Conservation (phyloP, 768 basidiomycete species). For the Tulasnella sp. region DNA sequence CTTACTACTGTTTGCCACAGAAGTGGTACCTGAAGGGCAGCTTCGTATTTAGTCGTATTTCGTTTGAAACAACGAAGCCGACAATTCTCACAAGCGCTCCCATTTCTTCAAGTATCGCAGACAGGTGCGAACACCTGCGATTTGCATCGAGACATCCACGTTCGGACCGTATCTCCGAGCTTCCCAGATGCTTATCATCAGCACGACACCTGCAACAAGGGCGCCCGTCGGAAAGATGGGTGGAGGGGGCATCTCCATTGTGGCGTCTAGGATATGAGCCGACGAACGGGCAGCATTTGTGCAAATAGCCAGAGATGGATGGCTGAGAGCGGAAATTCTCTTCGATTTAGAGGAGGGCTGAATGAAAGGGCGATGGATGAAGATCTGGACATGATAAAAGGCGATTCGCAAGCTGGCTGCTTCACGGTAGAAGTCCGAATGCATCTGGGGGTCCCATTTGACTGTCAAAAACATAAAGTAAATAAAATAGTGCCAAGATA, state of each 20-base stretch:
- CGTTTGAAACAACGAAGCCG: no score
- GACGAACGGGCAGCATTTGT: constrained; percentile 50
- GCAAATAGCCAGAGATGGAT: constrained; percentile 48
- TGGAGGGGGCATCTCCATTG: constrained; percentile 36
- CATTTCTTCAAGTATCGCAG: constrained; percentile 2
- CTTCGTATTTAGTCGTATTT: no score
- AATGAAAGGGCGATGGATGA: constrained; percentile 14
- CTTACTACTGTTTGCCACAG: no score
- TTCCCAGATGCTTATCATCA: constrained; percentile 51
- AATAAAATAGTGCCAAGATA: background rate
- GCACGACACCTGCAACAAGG: constrained; percentile 40
- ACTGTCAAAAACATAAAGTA: background rate
- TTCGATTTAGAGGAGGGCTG: background rate
- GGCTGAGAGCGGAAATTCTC: constrained; percentile 23
- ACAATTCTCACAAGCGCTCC: no score
- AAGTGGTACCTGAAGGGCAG: no score
- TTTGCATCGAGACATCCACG: background rate
- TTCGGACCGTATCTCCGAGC: constrained; percentile 27
- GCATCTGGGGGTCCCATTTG: constrained; percentile 2
- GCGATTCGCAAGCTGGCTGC: background rate
- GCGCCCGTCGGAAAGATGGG: constrained; percentile 34
- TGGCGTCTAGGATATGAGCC: constrained; percentile 45
- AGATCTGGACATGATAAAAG: constrained; percentile 2
- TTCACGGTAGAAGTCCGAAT: background rate
- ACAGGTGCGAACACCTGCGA: background rate